phyloP scores from a whole-genome alignment of 495 filamentous ascomycete species.

The Penicillium canariense region DNA sequence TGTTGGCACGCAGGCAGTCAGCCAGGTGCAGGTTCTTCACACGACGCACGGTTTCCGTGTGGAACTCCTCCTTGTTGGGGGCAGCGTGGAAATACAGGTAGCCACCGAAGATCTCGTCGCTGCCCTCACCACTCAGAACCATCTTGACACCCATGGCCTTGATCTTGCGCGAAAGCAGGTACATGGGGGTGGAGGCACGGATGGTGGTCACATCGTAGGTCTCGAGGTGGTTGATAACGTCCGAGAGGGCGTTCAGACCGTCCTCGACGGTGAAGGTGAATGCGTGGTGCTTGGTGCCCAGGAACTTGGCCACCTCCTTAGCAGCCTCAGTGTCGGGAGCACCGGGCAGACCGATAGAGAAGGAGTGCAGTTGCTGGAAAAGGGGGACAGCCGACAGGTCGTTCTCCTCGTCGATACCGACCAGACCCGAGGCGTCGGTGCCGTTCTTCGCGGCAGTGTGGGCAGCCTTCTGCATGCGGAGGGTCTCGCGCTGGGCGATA shows the following conservation, averaged over 20 bases:
- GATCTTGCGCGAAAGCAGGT: constrained; percentile 94
- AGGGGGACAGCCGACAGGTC: constrained; percentile 85
- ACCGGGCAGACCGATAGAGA: constrained; percentile 92
- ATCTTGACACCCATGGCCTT: constrained; percentile 99
- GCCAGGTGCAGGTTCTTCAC: constrained; percentile 94
- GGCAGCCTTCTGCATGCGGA: constrained; percentile 65
- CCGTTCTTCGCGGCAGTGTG: constrained; percentile 34
- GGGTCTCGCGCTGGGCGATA: constrained; percentile 90
- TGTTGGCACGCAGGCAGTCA: constrained; percentile 96
- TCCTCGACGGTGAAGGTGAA: constrained; percentile 98
- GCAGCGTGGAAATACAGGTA: constrained; percentile 98
- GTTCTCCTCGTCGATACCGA: constrained; percentile 91
- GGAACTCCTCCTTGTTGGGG: constrained; percentile 85
- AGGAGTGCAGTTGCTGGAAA: constrained; percentile 92
- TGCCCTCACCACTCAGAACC: constrained; percentile 95
- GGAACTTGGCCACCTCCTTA: constrained; percentile 84
- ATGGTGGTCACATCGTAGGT: constrained; percentile 98
- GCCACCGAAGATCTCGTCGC: constrained; percentile 96
- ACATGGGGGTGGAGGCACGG: constrained; percentile 98
- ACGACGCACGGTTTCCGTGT: constrained; percentile 85
- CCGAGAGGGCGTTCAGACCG: constrained; percentile 89
- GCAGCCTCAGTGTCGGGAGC: constrained; percentile 90
- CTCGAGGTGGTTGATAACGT: constrained; percentile 98
- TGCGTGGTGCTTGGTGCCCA: constrained; percentile 94
- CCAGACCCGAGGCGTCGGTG: constrained; percentile 64